Conservation (phyloP, 768 basidiomycete species). For the Boletus bicolor region DNA sequence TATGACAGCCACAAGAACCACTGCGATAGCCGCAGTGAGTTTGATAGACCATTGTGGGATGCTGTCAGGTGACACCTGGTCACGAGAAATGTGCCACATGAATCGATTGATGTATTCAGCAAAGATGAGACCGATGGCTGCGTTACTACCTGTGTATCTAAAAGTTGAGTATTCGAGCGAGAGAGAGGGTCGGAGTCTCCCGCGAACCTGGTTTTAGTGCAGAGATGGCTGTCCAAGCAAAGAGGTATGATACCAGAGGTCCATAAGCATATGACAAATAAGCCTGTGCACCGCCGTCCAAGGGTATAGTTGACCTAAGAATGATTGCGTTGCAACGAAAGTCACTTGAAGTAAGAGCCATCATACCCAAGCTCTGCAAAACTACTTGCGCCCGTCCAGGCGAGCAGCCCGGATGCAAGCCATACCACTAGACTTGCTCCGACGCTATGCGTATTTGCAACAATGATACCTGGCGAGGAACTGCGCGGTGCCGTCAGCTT, state of each 20-base stretch:
- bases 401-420: constrained; percentile 77
- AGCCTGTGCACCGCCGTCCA: constrained; percentile 60
- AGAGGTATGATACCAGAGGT: constrained; percentile 83
- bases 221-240: constrained; percentile 92
- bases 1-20: constrained; percentile 68
- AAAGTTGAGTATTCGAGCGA: neutral
- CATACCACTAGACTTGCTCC: constrained; percentile 88
- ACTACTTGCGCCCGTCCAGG: constrained; percentile 95
- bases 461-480: constrained; percentile 89
- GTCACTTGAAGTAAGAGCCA: neutral
- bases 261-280: constrained; percentile 90
- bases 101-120: constrained; percentile 91
- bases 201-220: constrained; percentile 75
- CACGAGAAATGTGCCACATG: constrained; percentile 71
- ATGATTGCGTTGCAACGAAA: neutral
- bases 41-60: constrained; percentile 93
- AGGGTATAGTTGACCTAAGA: constrained; percentile 32
- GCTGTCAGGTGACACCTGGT: constrained; percentile 68
- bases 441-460: constrained; percentile 84
- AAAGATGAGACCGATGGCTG: constrained; percentile 87
- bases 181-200: neutral
- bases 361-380: constrained; percentile 87
- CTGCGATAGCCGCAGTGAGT: constrained; percentile 72
- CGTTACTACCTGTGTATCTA: constrained; percentile 53
- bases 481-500: constrained; percentile 35